A percentile compares a stretch with the other conserved stretches of the same genome.
These are phyloP conservation scores for Aphanocladium album DNA, from an alignment of 2,329 filamentous ascomycete genomes.

Conservation along the genomic window DNA sequence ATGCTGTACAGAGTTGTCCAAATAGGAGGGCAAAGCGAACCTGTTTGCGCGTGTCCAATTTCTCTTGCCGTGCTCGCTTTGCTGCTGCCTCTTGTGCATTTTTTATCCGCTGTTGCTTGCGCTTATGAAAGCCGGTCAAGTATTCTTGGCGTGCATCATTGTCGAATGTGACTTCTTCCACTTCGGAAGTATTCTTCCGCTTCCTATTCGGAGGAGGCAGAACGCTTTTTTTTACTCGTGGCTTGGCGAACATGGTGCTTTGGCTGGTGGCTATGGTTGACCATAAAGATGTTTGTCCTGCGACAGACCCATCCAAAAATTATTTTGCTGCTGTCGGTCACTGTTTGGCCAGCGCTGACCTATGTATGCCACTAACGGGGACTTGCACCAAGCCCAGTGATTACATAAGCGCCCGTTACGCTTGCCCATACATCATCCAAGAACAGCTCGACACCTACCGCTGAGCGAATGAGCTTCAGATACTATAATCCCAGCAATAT, in stretches of 20 bases:
- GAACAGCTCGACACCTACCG: not conserved
- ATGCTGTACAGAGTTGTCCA: not conserved
- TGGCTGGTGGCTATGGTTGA: not conserved
- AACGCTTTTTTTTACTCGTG: conserved; percentile 51
- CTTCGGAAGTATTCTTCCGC: conserved; percentile 52
- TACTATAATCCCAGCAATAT: conserved; percentile 17
- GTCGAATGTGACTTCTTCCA: conserved; percentile 86
- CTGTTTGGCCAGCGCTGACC: conserved; percentile 14
- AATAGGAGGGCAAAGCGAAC: conserved; percentile 41
- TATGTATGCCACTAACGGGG: conserved; percentile 23
- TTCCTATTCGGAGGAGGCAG: conserved; percentile 61
- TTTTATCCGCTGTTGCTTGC: conserved; percentile 81
- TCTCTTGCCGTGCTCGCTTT: conserved; percentile 73
- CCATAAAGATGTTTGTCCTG: not conserved
- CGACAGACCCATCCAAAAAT: conserved; percentile 6
- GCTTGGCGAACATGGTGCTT: conserved; percentile 47
- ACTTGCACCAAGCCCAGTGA: not conserved
- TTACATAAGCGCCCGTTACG: conserved; percentile 7
- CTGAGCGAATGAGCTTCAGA: not conserved
- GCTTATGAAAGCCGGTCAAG: conserved; percentile 93
- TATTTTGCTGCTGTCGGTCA: conserved; percentile 4
- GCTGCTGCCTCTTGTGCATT: conserved; percentile 76
- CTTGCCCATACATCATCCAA: not conserved
- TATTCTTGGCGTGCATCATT: conserved; percentile 74
- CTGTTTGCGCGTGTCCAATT: conserved; percentile 67